Evolutionary conservation across 2,329 filamentous ascomycete genomes (phyloP).

Genomic region (Fusarium aywerte): DNA sequence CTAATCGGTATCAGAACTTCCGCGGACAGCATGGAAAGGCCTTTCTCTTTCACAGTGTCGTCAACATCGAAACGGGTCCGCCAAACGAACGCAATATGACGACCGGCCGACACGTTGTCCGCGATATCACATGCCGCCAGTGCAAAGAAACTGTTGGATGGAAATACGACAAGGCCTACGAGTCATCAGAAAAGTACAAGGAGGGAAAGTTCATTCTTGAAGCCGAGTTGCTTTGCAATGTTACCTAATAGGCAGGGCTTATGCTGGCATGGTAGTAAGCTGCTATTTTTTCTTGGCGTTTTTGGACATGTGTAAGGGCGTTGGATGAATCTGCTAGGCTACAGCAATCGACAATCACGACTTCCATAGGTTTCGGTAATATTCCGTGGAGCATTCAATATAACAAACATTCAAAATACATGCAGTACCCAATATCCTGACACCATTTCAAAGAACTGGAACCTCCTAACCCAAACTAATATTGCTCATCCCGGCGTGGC

Average conservation of each 20-base stretch:
- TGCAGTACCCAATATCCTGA: conserved; percentile 7
- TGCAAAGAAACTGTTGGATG: conserved; percentile 95
- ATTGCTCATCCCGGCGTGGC: background rate
- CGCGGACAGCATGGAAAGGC: conserved; percentile 98
- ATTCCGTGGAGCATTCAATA: conserved; percentile 5
- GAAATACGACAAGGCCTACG: conserved; percentile 99
- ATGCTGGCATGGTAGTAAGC: background rate
- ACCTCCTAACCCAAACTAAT: background rate
- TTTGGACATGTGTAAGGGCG: conserved; percentile 14
- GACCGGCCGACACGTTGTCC: conserved; percentile 91
- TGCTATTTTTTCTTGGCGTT: conserved; percentile 29
- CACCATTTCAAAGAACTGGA: conserved; percentile 14
- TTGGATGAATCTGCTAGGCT: conserved; percentile 13
- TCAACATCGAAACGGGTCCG: conserved; percentile 86
- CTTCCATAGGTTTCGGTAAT: conserved; percentile 3
- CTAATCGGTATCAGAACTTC: conserved; percentile 76
- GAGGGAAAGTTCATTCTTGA: conserved; percentile 98
- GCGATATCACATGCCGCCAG: conserved; percentile 90
- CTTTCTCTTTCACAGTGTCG: conserved; percentile 93
- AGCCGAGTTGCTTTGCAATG: conserved; percentile 86
- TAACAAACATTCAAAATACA: conserved; percentile 11
- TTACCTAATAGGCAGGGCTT: conserved; percentile 59
- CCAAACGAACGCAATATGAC: conserved; percentile 98
- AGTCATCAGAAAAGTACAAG: conserved; percentile 94
- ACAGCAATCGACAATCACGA: conserved; percentile 21